Evolutionary conservation across 225 moss, liverwort and hornwort genomes (phyloP), one percentile per base, ranked within the genome.

Genomic region (Thuidium tamariscinum): DNA sequence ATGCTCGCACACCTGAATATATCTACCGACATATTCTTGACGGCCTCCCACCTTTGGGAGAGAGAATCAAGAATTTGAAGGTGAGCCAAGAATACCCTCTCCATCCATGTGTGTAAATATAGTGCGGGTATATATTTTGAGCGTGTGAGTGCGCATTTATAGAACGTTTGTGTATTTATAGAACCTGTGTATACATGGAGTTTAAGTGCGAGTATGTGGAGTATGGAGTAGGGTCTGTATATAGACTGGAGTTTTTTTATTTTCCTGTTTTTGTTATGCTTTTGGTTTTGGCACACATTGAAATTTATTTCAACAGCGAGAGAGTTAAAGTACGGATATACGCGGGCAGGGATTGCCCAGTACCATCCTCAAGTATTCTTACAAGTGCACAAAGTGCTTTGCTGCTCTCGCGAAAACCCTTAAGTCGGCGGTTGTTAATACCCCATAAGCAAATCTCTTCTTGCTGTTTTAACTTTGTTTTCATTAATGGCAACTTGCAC

Each of bases 41-140:
- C 12, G 94, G 94, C 22, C 93, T 98, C 52, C 96, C 96, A 25
- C 89, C 98, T 79, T 88, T 98, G 61, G 97, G 94, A 61, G 97
- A 97, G 76, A 92, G 98, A 64, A 93, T 95, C 64, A 95, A 92
- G 90, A 94, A 88, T 75, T 84, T 98, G 81, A 97, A 95, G 92
- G 92, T 93, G 85, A 83, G 80, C 61, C 57, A 78, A 64, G 92
- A 65, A 93, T 87, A 86, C 90, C 7, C 36, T 72, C 74, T 77
- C 42, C 64, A 54, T 63, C 54, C 41, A 81, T 49, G 11, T 68
- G 54, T 21, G 60, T 51, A 20, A 65, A 59, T 68, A 30, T 55
- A 51, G 70, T 32, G 49, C 44, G 20, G 11, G 67, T 67, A 46
- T 67, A 19, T 68, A 19, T 78, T 60, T 36, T 27, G 29, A 49